phyloP scores from a whole-genome alignment of 2,329 filamentous ascomycete species.

The Ascochyta clinopodiicola region DNA sequence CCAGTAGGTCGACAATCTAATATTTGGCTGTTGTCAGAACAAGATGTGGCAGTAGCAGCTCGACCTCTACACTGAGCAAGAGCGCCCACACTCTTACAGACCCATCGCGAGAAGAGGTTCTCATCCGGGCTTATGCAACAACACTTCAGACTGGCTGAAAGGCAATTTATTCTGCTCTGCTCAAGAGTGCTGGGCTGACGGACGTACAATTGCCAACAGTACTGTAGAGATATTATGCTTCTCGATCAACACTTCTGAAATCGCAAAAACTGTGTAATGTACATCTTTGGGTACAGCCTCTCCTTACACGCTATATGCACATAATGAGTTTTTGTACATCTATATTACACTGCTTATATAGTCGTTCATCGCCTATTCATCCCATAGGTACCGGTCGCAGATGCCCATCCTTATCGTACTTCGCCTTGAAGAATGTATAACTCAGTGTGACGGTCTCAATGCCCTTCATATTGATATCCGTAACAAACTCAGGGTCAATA shows the following conservation, averaged over 20 bases:
- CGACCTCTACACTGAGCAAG: neutral
- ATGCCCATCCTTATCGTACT: conserved; percentile 81
- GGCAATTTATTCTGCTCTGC: neutral
- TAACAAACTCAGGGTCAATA: conserved; percentile 92
- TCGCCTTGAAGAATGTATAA: conserved; percentile 97
- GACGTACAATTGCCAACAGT: neutral
- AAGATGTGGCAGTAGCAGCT: neutral
- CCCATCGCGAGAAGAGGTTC: neutral
- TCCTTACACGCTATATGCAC: neutral
- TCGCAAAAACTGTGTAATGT: neutral
- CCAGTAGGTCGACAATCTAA: neutral
- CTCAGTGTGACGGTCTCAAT: conserved; percentile 95
- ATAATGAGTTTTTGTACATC: neutral
- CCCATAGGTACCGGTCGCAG: conserved; percentile 62
- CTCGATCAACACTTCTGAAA: neutral
- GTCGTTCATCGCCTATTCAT: neutral
- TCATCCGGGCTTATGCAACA: neutral
- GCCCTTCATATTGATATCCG: conserved; percentile 89
- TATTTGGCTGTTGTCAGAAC: neutral
- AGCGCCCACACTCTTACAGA: neutral
- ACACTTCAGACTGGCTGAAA: neutral
- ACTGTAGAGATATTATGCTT: neutral
- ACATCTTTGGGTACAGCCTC: neutral
- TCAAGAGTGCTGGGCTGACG: neutral
- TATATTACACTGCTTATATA: conserved; percentile 16